A percentile compares a stretch with the other conserved stretches of the same genome.
phyloP scores from a whole-genome alignment of 768 basidiomycete genomes.

The Mycena galericulata region DNA sequence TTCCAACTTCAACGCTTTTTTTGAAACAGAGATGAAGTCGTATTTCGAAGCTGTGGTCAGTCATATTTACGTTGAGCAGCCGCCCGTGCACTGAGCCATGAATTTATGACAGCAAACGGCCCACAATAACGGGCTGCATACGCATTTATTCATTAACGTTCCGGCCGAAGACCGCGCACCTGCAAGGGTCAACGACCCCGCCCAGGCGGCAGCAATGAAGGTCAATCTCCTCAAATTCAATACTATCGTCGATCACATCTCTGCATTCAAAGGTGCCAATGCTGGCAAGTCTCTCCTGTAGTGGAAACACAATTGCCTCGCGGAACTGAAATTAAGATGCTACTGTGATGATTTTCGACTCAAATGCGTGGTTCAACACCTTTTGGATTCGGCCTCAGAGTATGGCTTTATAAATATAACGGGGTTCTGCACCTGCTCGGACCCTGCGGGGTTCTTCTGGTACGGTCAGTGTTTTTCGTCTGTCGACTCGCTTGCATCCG shows the following conservation, averaged over 20 bases:
- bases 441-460: constrained; percentile 63
- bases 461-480: constrained; percentile 53
- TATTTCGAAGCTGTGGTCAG: constrained; percentile 64
- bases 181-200: constrained; percentile 46
- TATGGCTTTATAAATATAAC: no score
- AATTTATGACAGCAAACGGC: constrained; percentile 52
- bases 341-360: constrained; percentile 61
- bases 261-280: constrained; percentile 51
- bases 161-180: constrained; percentile 66
- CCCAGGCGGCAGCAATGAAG: constrained; percentile 50
- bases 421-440: constrained; percentile 63
- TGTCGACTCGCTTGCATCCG: not conserved
- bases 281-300: constrained; percentile 38
- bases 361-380: constrained; percentile 60
- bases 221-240: constrained; percentile 58
- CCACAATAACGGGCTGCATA: constrained; percentile 52
- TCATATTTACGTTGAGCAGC: constrained; percentile 13
- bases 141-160: constrained; percentile 69
- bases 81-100: not conserved
- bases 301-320: not conserved
- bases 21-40: constrained; percentile 60
- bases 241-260: constrained; percentile 50
- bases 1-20: constrained; percentile 60
- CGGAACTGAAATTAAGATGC: constrained; percentile 40
- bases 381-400: no score